These are phyloP conservation scores for Stephanocyclus meneghinianus DNA, from an alignment of 352 stramenopile genomes.

Conservation along the genomic window DNA sequence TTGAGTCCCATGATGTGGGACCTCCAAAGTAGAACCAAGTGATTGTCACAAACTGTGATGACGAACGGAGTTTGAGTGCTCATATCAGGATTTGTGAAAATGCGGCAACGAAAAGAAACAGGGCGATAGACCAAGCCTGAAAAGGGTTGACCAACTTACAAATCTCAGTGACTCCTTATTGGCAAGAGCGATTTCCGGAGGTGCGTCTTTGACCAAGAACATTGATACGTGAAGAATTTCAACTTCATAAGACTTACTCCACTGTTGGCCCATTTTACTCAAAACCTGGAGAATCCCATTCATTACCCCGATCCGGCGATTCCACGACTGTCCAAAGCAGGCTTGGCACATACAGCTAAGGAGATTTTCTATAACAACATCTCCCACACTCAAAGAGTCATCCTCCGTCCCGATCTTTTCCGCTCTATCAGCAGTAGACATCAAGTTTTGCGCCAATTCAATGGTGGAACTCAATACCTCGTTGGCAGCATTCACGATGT, in stretches of 20 bases:
- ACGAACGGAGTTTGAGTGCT: background rate
- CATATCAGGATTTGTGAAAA: background rate
- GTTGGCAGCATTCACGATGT: conserved; percentile 24
- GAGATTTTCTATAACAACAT: conserved; percentile 77
- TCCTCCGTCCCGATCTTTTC: background rate
- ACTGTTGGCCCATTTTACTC: conserved; percentile 54
- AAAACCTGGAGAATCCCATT: conserved; percentile 58
- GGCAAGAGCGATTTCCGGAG: conserved; percentile 61
- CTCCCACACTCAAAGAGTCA: conserved; percentile 15
- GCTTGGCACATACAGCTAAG: conserved; percentile 59
- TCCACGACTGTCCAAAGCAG: conserved; percentile 62
- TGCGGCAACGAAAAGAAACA: background rate
- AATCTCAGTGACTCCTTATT: conserved; percentile 66
- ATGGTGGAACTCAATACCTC: conserved; percentile 56
- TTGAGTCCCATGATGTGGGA: conserved; percentile 34
- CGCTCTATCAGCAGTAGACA: conserved; percentile 20
- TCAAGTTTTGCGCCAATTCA: conserved; percentile 23
- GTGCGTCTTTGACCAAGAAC: conserved; percentile 76
- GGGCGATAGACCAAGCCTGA: too few relatives aligned
- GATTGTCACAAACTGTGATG: conserved; percentile 24
- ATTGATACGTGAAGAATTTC: conserved; percentile 77
- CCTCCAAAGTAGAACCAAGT: conserved; percentile 66
- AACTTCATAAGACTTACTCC: conserved; percentile 68
- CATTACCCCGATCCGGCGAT: conserved; percentile 49
- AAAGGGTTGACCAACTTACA: background rate